Base-by-base conservation (phyloP, 805 yeast genomes). In the Candida suzukii region DNA sequence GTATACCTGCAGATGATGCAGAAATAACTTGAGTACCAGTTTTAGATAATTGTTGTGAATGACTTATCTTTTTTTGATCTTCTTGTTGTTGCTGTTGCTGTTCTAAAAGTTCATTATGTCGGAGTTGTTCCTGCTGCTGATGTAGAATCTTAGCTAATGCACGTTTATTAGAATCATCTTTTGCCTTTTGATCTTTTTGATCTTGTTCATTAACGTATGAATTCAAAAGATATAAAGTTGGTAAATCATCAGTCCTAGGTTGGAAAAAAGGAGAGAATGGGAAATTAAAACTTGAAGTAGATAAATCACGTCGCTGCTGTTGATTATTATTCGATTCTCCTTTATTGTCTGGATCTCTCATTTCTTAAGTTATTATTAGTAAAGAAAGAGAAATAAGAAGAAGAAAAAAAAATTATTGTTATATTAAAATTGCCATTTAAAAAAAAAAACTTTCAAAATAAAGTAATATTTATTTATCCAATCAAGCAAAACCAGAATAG, bases 1-100 rank as follows among this genome's bases (percentile, higher is more conserved):
- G 69, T 4, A 88, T 77, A 44, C 96, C 90, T 0, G 96, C 96
- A 0, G 95, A 80, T 12, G 86, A 72, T 0, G 85, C 78, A 13
- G 95, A 86, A 1, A 88, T 87, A 2, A 82, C 69, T 44, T 70
- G 68, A 1, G 77, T 67, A 49, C 58, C 60, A 38, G 61, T 58
- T n/a, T 58, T 56, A 2, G 71, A 57, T 24, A 69, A 55, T 38
- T 63, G 60, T 29, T 54, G 57, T 19, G 35, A 31, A 31, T 31
- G 5, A 19, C 13, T 10, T 9, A 6, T 10, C 3, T 9, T 31
- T 19, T 18, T 17, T 31, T 31, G 14, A 18, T 31, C 24, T 18
- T 6, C 6, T 12, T 30, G 33, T 8, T 20, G 24, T 20, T 17
- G 35, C n/a, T 7, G 6, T 16, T 29, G 18, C 19, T 6, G 32